phyloP scores from a whole-genome alignment of 2,329 filamentous ascomycete genomes.

The Talaromyces sp. region DNA sequence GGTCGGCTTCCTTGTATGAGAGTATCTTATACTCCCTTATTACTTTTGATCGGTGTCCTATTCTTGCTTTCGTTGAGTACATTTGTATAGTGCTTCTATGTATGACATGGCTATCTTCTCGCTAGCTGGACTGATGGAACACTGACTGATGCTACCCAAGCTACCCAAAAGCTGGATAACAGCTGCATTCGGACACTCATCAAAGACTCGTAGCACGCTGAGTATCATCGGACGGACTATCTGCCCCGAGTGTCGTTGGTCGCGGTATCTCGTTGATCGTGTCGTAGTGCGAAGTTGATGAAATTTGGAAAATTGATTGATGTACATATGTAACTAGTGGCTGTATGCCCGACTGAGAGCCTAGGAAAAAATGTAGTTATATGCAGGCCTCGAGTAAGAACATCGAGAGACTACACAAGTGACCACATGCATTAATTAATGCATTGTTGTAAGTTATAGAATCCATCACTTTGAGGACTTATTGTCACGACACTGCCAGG shows the following conservation, averaged over 20 bases:
- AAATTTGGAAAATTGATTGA: too few species aligned
- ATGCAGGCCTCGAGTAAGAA: neutral
- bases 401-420: too few species aligned
- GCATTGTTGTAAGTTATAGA: too few species aligned
- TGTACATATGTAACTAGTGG: neutral
- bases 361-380: neutral
- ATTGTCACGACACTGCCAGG: too few species aligned
- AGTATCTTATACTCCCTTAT: neutral
- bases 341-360: neutral
- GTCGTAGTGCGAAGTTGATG: neutral
- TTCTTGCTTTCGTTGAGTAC: neutral
- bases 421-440: too few species aligned
- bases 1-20: neutral
- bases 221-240: neutral
- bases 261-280: neutral
- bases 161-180: neutral
- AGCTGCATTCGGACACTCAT: constrained; percentile 13
- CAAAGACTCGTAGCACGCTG: neutral
- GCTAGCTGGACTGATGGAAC: neutral
- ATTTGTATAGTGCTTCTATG: neutral
- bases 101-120: constrained; percentile 2
- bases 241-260: neutral
- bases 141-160: constrained; percentile 3
- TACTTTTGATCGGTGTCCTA: neutral
- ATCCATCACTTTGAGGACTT: too few species aligned